A percentile compares a stretch with the other conserved stretches of the same genome.
Evolutionary conservation across 2,329 filamentous ascomycete species (phyloP).

Genomic region (Phaeosphaeriaceae sp.): DNA sequence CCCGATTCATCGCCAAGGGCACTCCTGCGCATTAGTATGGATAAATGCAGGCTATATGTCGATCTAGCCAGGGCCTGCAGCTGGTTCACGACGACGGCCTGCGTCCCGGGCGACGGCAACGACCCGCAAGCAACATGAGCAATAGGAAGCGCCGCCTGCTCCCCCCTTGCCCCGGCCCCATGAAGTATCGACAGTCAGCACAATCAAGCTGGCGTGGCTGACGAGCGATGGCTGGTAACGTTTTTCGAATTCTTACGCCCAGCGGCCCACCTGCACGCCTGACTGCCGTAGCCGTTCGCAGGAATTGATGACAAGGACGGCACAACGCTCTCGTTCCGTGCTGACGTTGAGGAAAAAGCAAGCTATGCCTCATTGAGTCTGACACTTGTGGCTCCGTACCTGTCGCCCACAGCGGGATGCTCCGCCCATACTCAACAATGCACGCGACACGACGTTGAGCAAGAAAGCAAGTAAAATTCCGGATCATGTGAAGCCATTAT

Average conservation of each 20-base stretch:
- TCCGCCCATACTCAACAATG: slow-evolving; percentile 2
- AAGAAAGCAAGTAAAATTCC: background rate
- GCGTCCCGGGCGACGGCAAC: background rate
- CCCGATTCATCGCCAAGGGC: background rate
- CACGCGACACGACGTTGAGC: background rate
- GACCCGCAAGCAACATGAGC: background rate
- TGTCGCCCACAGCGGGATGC: slow-evolving; percentile 1
- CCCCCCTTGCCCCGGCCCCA: background rate
- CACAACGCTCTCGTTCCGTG: slow-evolving; percentile 3
- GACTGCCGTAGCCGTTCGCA: slow-evolving; percentile 6
- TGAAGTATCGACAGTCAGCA: slow-evolving; percentile 4
- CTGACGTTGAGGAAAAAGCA: background rate
- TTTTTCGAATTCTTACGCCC: background rate
- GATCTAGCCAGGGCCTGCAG: slow-evolving; percentile 9
- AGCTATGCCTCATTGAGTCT: background rate
- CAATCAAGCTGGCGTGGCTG: background rate
- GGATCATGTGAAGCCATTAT: background rate
- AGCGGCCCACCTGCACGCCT: background rate
- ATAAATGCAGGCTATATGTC: slow-evolving; percentile 14
- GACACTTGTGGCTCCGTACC: slow-evolving; percentile 3
- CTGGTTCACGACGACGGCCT: background rate
- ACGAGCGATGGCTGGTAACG: background rate
- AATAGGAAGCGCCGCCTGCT: slow-evolving; percentile 3
- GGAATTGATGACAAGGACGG: background rate
- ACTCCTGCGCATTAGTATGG: slow-evolving; percentile 11